A percentile compares a stretch with the other conserved stretches of the same genome.
Evolutionary conservation across 495 filamentous ascomycete species (phyloP).

Genomic region (Aspergillus bridgeri): DNA sequence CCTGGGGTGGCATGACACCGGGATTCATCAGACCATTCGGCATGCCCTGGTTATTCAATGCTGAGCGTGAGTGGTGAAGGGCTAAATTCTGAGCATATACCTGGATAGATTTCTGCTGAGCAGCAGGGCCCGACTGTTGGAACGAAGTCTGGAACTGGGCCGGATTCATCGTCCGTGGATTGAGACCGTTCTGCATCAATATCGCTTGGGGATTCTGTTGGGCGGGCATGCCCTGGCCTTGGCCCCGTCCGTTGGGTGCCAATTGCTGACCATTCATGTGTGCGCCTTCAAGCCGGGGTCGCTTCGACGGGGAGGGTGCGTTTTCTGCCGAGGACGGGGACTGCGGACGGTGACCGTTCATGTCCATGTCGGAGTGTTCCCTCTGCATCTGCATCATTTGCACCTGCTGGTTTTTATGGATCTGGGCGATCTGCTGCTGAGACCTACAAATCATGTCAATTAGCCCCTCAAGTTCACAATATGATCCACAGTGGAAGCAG

Average conservation of each 20-base stretch:
- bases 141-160: slow-evolving; percentile 71
- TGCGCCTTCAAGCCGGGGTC: slow-evolving; percentile 77
- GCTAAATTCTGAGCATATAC: slow-evolving; percentile 81
- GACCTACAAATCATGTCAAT: slow-evolving; percentile 19
- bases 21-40: slow-evolving; percentile 60
- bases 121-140: slow-evolving; percentile 50
- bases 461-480: slow-evolving; percentile 15
- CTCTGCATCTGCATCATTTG: slow-evolving; percentile 75
- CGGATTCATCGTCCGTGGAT: slow-evolving; percentile 66
- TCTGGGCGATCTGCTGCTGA: slow-evolving; percentile 55
- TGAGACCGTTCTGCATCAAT: slow-evolving; percentile 70
- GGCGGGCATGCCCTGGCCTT: slow-evolving; percentile 65
- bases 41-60: slow-evolving; percentile 66
- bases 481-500: slow-evolving; percentile 1
- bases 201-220: slow-evolving; percentile 65
- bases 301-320: slow-evolving; percentile 87
- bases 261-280: slow-evolving; percentile 72
- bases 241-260: slow-evolving; percentile 74
- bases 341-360: slow-evolving; percentile 74
- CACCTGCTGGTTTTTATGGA: slow-evolving; percentile 64
- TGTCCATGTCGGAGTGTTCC: slow-evolving; percentile 82
- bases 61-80: slow-evolving; percentile 66
- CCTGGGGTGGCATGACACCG: slow-evolving; percentile 61
- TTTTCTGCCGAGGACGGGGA: slow-evolving; percentile 83
- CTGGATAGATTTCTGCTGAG: slow-evolving; percentile 77